Conservation (phyloP, 306 rosid species). For the Dalbergia cochinchinensis region DNA sequence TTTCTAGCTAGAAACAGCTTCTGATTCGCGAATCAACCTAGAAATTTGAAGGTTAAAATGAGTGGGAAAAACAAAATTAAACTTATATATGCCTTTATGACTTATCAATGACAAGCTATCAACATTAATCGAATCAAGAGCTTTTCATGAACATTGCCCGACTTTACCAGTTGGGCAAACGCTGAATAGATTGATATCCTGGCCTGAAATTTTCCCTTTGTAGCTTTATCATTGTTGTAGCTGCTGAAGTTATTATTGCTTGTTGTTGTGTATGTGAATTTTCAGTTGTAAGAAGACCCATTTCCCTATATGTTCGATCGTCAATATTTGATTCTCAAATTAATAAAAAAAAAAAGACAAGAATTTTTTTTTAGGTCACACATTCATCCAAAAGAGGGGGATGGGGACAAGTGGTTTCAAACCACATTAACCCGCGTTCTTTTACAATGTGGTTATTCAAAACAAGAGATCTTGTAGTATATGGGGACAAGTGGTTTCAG, state of each 20-base stretch:
- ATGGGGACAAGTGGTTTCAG: too few relatives aligned
- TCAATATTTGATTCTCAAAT: conserved; percentile 27
- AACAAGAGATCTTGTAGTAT: too few relatives aligned
- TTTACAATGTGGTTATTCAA: too few relatives aligned
- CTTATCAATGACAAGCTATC: background rate
- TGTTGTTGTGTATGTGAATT: conserved; percentile 56
- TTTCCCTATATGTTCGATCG: conserved; percentile 32
- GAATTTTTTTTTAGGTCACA: background rate
- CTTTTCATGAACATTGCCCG: too few relatives aligned
- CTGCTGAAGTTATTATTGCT: conserved; percentile 23
- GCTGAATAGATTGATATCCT: background rate
- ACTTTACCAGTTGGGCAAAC: too few relatives aligned
- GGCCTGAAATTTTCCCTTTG: conserved; percentile 18
- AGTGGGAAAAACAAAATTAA: background rate
- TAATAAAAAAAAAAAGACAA: conserved; percentile 1
- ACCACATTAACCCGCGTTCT: too few relatives aligned
- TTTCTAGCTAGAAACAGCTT: conserved; percentile 28
- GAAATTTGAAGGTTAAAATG: conserved; percentile 41
- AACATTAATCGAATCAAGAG: too few relatives aligned
- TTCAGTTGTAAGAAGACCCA: conserved; percentile 39
- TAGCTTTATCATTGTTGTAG: conserved; percentile 31
- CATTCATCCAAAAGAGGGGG: too few relatives aligned
- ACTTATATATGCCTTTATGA: too few relatives aligned
- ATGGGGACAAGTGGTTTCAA: too few relatives aligned
- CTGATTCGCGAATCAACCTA: conserved; percentile 74